Conservation (phyloP, 192 early-diverging fungal genomes). For the Borealophlyctis nickersoniae region DNA sequence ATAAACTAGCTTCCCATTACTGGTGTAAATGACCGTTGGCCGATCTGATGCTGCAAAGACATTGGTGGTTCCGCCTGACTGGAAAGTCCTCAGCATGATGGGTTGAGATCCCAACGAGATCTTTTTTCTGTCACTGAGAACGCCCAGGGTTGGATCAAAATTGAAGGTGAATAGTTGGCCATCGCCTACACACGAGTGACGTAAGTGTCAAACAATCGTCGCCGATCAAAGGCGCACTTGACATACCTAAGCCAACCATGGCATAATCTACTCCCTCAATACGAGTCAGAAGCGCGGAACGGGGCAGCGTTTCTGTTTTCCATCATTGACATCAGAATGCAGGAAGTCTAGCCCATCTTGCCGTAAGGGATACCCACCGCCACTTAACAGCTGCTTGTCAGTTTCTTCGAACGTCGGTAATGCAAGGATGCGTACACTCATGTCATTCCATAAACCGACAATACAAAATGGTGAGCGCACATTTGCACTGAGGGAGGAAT, state of each 20-base stretch:
- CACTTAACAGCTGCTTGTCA: conserved; percentile 42
- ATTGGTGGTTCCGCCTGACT: conserved; percentile 30
- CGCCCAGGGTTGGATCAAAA: conserved; percentile 37
- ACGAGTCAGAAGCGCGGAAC: conserved; percentile 53
- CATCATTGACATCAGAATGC: neutral
- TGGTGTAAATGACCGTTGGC: conserved; percentile 74
- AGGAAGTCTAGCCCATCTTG: neutral
- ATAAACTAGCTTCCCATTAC: conserved; percentile 66
- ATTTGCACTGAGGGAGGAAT: conserved; percentile 17
- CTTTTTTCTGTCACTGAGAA: conserved; percentile 51
- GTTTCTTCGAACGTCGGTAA: conserved; percentile 54
- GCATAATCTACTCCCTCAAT: conserved; percentile 70
- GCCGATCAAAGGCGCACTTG: neutral
- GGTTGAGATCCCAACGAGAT: conserved; percentile 79
- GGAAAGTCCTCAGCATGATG: conserved; percentile 56
- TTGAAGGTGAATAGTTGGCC: conserved; percentile 75
- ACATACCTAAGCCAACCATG: conserved; percentile 69
- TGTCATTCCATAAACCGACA: conserved; percentile 74
- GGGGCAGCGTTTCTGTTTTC: conserved; percentile 53
- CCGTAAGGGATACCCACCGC: no score
- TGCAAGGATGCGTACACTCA: conserved; percentile 56
- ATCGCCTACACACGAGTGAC: conserved; percentile 62
- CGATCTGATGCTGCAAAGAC: conserved; percentile 83
- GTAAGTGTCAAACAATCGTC: conserved; percentile 3
- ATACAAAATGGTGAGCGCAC: conserved; percentile 31